These are phyloP conservation scores for Cucurbita moschata DNA, from an alignment of 306 rosid genomes.

Conservation along the genomic window DNA sequence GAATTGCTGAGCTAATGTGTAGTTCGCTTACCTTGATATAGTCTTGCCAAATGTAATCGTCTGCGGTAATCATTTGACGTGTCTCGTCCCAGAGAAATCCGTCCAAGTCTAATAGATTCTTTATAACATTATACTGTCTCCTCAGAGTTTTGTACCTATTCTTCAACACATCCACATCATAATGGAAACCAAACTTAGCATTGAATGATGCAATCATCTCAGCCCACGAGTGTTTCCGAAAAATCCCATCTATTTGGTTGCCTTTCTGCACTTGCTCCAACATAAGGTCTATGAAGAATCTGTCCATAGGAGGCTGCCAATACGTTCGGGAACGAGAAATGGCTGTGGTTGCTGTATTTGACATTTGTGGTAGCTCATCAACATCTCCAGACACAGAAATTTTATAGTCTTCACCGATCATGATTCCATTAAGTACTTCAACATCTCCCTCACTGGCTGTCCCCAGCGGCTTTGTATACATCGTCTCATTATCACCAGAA, in stretches of 20 bases:
- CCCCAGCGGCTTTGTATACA: conserved; percentile 10
- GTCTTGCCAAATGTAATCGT: conserved; percentile 67
- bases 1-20: not conserved
- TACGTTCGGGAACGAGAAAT: conserved; percentile 39
- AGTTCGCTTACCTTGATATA: conserved; percentile 38
- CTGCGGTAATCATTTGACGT: conserved; percentile 65
- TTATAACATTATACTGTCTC: conserved; percentile 51
- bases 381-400: conserved; percentile 21
- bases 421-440: conserved; percentile 25
- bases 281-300: conserved; percentile 52
- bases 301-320: conserved; percentile 75
- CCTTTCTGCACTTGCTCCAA: conserved; percentile 51
- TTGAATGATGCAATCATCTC: conserved; percentile 63
- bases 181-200: conserved; percentile 46
- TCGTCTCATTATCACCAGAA: conserved; percentile 23
- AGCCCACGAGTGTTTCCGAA: conserved; percentile 64
- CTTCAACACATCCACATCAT: conserved; percentile 56
- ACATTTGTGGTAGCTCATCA: conserved; percentile 13
- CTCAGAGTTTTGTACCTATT: conserved; percentile 61
- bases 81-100: conserved; percentile 73
- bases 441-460: conserved; percentile 17
- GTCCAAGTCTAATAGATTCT: conserved; percentile 44
- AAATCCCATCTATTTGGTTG: conserved; percentile 42
- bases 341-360: conserved; percentile 11
- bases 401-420: conserved; percentile 35